Percentiles rank a stretch among this genome's conserved stretches.
phyloP scores from a whole-genome alignment of 1,139 yeast species.

The Yamadazyma diospyri region DNA sequence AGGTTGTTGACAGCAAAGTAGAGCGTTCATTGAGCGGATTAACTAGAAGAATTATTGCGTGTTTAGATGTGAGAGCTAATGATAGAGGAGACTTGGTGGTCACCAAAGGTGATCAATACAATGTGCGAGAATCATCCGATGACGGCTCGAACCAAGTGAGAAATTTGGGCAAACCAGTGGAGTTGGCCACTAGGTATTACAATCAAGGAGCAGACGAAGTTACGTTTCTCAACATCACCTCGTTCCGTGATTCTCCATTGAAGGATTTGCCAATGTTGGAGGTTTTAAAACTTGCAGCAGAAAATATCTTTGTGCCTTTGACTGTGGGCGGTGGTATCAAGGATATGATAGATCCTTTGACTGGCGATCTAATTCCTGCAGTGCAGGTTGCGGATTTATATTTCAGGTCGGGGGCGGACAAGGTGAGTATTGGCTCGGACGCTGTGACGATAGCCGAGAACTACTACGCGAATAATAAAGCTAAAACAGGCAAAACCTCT shows the following conservation, averaged over 20 bases:
- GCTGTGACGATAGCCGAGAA: conserved; percentile 89
- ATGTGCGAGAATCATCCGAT: conserved; percentile 71
- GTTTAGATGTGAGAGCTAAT: conserved; percentile 93
- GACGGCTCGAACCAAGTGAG: conserved; percentile 56
- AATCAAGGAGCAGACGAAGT: conserved; percentile 96
- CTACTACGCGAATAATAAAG: conserved; percentile 56
- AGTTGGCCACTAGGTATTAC: conserved; percentile 84
- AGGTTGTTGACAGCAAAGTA: conserved; percentile 18
- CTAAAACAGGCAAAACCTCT: conserved; percentile 72
- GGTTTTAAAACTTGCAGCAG: conserved; percentile 77
- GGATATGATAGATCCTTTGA: conserved; percentile 78
- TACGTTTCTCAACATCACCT: conserved; percentile 89
- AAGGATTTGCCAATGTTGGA: conserved; percentile 93
- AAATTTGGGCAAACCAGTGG: conserved; percentile 93
- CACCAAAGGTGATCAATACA: conserved; percentile 97
- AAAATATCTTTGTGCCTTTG: conserved; percentile 89
- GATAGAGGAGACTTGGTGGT: conserved; percentile 94
- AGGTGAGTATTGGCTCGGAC: conserved; percentile 96
- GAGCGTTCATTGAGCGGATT: conserved; percentile 65
- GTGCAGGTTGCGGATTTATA: conserved; percentile 85
- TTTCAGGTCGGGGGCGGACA: conserved; percentile 95
- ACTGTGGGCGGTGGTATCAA: conserved; percentile 98
- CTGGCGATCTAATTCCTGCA: conserved; percentile 73
- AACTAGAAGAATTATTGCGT: conserved; percentile 88
- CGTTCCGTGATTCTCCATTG: conserved; percentile 89